Conservation (phyloP, 108 stramenopile genomes). For the Pseudonitzschia pungens region DNA sequence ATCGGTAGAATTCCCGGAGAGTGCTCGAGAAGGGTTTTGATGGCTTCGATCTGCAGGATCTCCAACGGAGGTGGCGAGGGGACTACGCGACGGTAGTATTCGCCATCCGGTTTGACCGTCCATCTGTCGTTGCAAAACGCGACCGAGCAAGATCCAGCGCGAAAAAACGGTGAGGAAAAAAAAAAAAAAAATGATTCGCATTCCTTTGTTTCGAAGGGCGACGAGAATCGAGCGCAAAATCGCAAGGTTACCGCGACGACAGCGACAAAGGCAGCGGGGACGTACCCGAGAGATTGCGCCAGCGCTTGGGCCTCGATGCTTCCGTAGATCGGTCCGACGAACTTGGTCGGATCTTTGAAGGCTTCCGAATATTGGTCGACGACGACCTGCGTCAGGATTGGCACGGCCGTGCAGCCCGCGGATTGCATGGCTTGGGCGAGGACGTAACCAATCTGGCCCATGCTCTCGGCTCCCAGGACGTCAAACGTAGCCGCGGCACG, state of each 20-base stretch:
- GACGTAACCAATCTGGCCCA: slow-evolving; percentile 84
- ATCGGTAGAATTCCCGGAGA: slow-evolving; percentile 56
- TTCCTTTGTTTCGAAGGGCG: too few species aligned
- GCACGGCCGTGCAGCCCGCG: slow-evolving; percentile 52
- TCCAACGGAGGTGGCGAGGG: slow-evolving; percentile 75
- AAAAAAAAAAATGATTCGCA: too few species aligned
- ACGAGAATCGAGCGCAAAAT: too few species aligned
- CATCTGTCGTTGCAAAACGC: slow-evolving; percentile 25
- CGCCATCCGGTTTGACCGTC: slow-evolving; percentile 83
- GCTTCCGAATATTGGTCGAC: slow-evolving; percentile 70
- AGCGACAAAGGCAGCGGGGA: neutral
- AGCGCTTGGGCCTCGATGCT: slow-evolving; percentile 78
- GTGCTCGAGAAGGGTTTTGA: slow-evolving; percentile 56
- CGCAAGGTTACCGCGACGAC: too few species aligned
- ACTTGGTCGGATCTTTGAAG: slow-evolving; percentile 74
- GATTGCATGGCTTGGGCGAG: slow-evolving; percentile 69
- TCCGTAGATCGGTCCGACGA: slow-evolving; percentile 85
- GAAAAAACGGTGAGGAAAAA: too few species aligned
- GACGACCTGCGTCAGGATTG: slow-evolving; percentile 76
- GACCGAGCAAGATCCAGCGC: too few species aligned
- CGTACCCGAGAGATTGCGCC: slow-evolving; percentile 56
- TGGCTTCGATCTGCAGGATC: slow-evolving; percentile 81
- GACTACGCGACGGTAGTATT: slow-evolving; percentile 81
- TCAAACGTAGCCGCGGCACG: slow-evolving; percentile 67
- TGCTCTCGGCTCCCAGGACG: slow-evolving; percentile 77